Evolutionary conservation across 2,329 filamentous ascomycete genomes (phyloP).

Genomic region (Diaporthe sp.): DNA sequence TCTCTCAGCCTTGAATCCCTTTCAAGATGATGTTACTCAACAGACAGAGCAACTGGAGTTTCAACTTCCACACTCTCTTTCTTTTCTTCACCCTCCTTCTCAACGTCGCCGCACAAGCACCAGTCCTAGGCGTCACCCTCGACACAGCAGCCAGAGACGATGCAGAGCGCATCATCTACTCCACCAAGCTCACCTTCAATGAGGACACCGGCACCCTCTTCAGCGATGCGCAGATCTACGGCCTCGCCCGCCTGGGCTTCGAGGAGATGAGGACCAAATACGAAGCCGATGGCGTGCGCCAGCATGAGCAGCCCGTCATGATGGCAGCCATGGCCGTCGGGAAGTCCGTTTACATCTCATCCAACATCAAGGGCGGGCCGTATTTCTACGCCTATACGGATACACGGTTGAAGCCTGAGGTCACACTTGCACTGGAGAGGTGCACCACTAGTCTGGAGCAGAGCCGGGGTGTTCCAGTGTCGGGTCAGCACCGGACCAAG

Average conservation of each 20-base stretch:
- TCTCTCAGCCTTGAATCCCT: neutral
- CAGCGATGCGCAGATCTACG: constrained; percentile 20
- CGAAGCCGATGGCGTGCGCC: neutral
- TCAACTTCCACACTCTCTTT: constrained; percentile 5
- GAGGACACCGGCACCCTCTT: constrained; percentile 8
- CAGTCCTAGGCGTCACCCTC: neutral
- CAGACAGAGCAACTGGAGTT: neutral
- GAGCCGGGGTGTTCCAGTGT: constrained; percentile 4
- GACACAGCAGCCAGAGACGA: neutral
- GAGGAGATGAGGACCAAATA: constrained; percentile 28
- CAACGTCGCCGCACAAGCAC: constrained; percentile 6
- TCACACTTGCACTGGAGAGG: neutral
- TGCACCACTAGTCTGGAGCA: constrained; percentile 1
- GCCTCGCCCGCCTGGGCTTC: constrained; percentile 11
- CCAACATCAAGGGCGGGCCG: constrained; percentile 10
- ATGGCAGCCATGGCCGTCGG: constrained; percentile 25
- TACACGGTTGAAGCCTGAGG: neutral
- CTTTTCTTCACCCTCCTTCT: constrained; percentile 11
- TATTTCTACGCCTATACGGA: constrained; percentile 15
- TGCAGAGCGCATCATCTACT: constrained; percentile 13
- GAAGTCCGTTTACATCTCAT: neutral
- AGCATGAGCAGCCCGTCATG: constrained; percentile 5
- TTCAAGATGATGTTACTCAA: neutral
- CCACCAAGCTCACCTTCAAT: constrained; percentile 7
- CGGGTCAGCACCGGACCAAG: neutral